Evolutionary conservation across 139 green algal genomes (phyloP), one percentile per base, ranked within the genome.

Genomic region (Trebouxia sp.): DNA sequence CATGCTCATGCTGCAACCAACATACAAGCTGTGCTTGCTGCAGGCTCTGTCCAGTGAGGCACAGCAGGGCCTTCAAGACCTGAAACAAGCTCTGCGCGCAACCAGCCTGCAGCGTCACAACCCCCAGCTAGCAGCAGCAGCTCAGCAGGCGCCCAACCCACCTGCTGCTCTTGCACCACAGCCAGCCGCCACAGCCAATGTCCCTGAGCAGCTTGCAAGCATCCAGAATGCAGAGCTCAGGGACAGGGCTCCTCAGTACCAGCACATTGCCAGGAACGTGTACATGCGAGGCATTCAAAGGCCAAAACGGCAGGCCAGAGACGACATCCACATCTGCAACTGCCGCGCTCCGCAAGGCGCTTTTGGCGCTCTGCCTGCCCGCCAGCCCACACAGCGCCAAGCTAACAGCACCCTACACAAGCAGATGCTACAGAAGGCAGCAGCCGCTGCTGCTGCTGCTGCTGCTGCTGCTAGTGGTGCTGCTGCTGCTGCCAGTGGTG

Each of bases 241-340:
- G 35, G 35, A 72, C 62, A 72, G 38, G 37, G 89, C 92, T 10
- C 76, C 77, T 11, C 94, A 94, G 55, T 84, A 93, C 51, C 79
- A 83, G 6, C 62, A 72, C 62, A 72, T 72, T 8, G 11, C 37
- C 35, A 72, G 32, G 62, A 72, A 72, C 24, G 32, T 72, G 11
- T 72, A 72, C 32, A 22, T 35, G 15, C 32, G 37, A 17, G 15
- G 37, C 12, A 17, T 35, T 1, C 62, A 70, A 35, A 86, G 88
- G 4, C 93, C 93, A 11, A 95, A 94, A 79, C 87, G 93, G 8
- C 76, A 93, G 45, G 76, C 85, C 3, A 90, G 88, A 53, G 90
- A 93, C 22, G 88, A 94, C 20, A 81, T 65, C 9, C 43, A 62
- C 12, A 30, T 79, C 26, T 65, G 45, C 17, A 79, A 65, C 74